These are phyloP conservation scores for Ophiostoma piceae DNA, from an alignment of 2,329 filamentous ascomycete genomes.

Conservation along the genomic window DNA sequence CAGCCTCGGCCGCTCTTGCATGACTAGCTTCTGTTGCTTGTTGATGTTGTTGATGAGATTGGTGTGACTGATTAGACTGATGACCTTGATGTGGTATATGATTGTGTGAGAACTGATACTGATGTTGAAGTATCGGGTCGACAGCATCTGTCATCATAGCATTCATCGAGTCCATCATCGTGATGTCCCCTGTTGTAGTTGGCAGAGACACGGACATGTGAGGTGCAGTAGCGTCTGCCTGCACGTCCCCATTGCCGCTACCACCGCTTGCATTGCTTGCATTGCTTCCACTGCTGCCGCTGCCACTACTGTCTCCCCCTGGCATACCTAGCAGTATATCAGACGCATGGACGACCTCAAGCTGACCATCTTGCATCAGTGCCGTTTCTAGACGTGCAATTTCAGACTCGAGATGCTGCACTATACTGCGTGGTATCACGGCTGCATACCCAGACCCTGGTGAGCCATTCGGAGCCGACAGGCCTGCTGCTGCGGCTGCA, in stretches of 20 bases:
- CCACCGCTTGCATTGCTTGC: not conserved
- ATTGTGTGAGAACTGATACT: not conserved
- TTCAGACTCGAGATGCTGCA: slow-evolving; percentile 34
- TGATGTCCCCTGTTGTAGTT: not conserved
- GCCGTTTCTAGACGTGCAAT: slow-evolving; percentile 34
- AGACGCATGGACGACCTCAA: slow-evolving; percentile 25
- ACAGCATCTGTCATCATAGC: not conserved
- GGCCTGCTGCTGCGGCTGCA: not conserved
- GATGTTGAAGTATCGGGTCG: not conserved
- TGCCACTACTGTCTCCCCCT: not conserved
- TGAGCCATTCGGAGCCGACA: slow-evolving; percentile 20
- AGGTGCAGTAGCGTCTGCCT: not conserved
- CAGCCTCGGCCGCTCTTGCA: not conserved
- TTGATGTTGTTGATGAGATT: not conserved
- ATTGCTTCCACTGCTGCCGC: slow-evolving; percentile 17
- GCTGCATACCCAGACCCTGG: not conserved
- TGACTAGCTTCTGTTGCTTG: not conserved
- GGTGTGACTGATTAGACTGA: slow-evolving; percentile 21
- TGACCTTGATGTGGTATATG: slow-evolving; percentile 11
- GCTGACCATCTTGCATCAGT: slow-evolving; percentile 30
- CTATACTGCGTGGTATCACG: slow-evolving; percentile 33
- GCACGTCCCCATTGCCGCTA: not conserved
- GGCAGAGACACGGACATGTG: not conserved
- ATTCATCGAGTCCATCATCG: not conserved
- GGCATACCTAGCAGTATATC: slow-evolving; percentile 26